Evolutionary conservation across 768 basidiomycete species (phyloP).

Genomic region (Termitomyces heimii): DNA sequence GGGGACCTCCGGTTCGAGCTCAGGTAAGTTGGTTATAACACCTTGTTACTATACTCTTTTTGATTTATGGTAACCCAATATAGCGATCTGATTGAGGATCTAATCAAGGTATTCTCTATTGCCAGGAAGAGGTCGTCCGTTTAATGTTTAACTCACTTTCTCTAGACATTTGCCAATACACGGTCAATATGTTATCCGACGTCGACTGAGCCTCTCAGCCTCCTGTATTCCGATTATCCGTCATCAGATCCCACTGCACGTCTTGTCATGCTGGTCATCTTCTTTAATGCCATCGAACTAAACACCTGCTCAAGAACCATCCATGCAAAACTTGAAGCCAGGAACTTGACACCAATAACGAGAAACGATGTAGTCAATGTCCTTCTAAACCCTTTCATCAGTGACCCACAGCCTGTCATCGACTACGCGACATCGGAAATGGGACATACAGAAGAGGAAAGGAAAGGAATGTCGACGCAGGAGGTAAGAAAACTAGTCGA

Average conservation of each 20-base stretch:
- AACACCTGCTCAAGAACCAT: slow-evolving; percentile 27
- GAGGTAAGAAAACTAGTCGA: slow-evolving; percentile 44
- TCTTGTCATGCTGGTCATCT: slow-evolving; percentile 66
- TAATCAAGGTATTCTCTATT: slow-evolving; percentile 51
- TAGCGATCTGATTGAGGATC: slow-evolving; percentile 52
- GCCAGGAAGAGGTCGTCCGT: background rate
- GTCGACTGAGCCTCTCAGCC: slow-evolving; percentile 49
- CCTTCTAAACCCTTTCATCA: slow-evolving; percentile 65
- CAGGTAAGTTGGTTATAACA: slow-evolving; percentile 32
- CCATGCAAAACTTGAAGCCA: slow-evolving; percentile 45
- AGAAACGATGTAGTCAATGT: slow-evolving; percentile 55
- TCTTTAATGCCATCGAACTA: slow-evolving; percentile 43
- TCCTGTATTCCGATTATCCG: slow-evolving; percentile 64
- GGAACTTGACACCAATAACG: slow-evolving; percentile 52
- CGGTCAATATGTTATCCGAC: slow-evolving; percentile 51
- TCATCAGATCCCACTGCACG: slow-evolving; percentile 54
- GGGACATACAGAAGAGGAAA: slow-evolving; percentile 23
- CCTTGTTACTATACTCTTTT: background rate
- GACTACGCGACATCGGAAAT: slow-evolving; percentile 40
- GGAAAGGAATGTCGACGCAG: slow-evolving; percentile 34
- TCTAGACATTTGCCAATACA: slow-evolving; percentile 62
- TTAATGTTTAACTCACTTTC: slow-evolving; percentile 6
- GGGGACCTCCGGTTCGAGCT: slow-evolving; percentile 66
- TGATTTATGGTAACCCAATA: background rate
- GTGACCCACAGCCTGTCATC: slow-evolving; percentile 44